Evolutionary conservation across 768 basidiomycete species (phyloP), one percentile per base, ranked within the genome.

Genomic region (Psilocybe sp.): DNA sequence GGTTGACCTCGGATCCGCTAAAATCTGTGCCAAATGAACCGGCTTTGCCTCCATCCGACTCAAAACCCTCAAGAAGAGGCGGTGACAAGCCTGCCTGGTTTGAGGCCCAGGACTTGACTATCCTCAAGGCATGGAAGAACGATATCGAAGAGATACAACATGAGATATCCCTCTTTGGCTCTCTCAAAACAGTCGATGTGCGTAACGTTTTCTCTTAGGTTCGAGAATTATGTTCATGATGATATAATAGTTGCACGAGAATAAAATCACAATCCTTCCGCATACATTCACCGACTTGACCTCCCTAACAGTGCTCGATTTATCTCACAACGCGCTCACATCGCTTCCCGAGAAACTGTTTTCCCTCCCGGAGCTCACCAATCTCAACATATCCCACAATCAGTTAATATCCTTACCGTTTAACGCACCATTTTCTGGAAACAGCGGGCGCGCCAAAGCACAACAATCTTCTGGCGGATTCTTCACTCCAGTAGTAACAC

Each of bases 91-190:
- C 86, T 11, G 74, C 86, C 1, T 90, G 90, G 88, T 93, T 83
- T 57, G 89, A 92, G 61, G 85, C 85, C 1, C 85, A 87, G 61
- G 90, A 93, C 65, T 68, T 93, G 16, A 78, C 80, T 34, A 70
- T 87, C 4, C 68, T 93, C 38, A 92, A 90, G 61, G 83, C 82
- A 13, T 86, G 85, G 80, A 86, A 83, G 59, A 92, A 93, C 58
- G 83, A 86, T 15, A 91, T 93, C 37, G 55, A 77, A 14, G 87
- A 89, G 60, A 75, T 93, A 23, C 90, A 92, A 56, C 84, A 82
- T 18, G 91, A 93, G 63, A 85, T 93, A 12, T 86, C 87, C 0
- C 73, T 92, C 40, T 93, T 93, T 61, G 90, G 90, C 2, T 89
- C 87, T 3, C 71, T 93, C 46, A 92, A 91, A 66, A 79, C 74